Percentiles rank a stretch among this genome's conserved stretches.
Evolutionary conservation across 352 stramenopile species (phyloP).

Genomic region (Phytophthora syringae): DNA sequence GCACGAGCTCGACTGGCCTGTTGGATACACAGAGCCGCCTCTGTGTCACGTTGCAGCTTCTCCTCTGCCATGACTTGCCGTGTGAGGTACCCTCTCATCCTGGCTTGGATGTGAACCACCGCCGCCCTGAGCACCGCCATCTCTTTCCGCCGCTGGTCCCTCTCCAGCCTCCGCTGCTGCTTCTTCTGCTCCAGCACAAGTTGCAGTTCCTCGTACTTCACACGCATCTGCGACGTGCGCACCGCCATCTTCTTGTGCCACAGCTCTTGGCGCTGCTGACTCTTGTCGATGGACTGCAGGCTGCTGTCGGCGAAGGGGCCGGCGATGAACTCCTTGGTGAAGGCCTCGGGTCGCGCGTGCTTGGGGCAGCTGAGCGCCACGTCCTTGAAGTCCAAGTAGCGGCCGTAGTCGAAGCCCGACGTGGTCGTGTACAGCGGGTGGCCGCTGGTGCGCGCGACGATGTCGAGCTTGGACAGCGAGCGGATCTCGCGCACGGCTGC

Average conservation of each 20-base stretch:
- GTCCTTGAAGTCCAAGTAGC: slow-evolving; percentile 63
- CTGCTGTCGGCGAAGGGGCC: slow-evolving; percentile 58
- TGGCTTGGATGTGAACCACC: slow-evolving; percentile 35
- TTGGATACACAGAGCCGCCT: slow-evolving; percentile 57
- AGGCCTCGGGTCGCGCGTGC: slow-evolving; percentile 43
- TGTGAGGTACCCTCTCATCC: slow-evolving; percentile 41
- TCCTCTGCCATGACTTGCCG: slow-evolving; percentile 26
- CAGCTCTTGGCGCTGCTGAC: slow-evolving; percentile 47
- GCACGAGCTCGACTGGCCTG: slow-evolving; percentile 45
- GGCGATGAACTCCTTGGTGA: slow-evolving; percentile 68
- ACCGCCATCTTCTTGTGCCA: slow-evolving; percentile 63
- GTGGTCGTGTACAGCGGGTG: slow-evolving; percentile 73
- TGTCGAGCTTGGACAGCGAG: slow-evolving; percentile 62
- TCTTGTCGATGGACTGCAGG: slow-evolving; percentile 67
- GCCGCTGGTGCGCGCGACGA: slow-evolving; percentile 34
- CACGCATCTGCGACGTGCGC: slow-evolving; percentile 65
- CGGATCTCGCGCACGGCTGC: slow-evolving; percentile 37
- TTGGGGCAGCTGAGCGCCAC: slow-evolving; percentile 60
- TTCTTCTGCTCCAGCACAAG: slow-evolving; percentile 56
- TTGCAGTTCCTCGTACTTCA: slow-evolving; percentile 70
- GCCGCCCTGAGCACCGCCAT: slow-evolving; percentile 26
- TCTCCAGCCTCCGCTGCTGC: slow-evolving; percentile 48
- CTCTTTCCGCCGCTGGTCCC: too few species aligned
- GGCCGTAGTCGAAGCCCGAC: slow-evolving; percentile 65
- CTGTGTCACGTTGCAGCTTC: slow-evolving; percentile 33